Evolutionary conservation across 1,284 basidiomycete genomes (phyloP), one percentile per base, ranked within the genome.

Genomic region (Pisolithus thermaeus): DNA sequence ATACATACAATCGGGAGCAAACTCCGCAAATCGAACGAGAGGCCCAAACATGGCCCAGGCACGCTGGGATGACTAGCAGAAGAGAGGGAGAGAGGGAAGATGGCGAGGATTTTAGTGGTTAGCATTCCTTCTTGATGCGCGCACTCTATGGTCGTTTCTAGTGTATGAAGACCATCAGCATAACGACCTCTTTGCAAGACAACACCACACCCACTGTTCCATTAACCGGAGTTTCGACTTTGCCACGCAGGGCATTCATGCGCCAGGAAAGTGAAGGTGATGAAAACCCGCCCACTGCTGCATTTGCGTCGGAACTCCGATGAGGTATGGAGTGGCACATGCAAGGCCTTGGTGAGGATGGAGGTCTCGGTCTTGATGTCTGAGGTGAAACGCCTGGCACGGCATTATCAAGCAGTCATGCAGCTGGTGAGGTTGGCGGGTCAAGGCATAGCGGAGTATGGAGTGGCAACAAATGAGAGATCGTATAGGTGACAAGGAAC

Each of bases 331-430:
- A 92, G 64, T 74, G 73, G n/a, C 76, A 97, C 43, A 82, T 97
- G n/a, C n/a, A n/a, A n/a, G n/a, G 11, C n/a, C n/a, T n/a, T n/a
- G n/a, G n/a, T n/a, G n/a, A n/a, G n/a, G n/a, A n/a, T n/a, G n/a
- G n/a, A n/a, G n/a, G n/a, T n/a, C n/a, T n/a, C n/a, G n/a, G n/a
- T n/a, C n/a, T n/a, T 89, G 12, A 82, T 92, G 92, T 99, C 45
- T 83, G 95, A 39, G 96, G 97, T 97, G 92, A 90, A 92, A 64
- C 74, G n/a, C 76, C n/a, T n/a, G n/a, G n/a, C n/a, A n/a, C n/a
- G n/a, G n/a, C n/a, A n/a, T n/a, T n/a, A 69, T 63, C 11, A n/a
- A n/a, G n/a, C n/a, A n/a, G n/a, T n/a, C n/a, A n/a, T n/a, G n/a
- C n/a, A n/a, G n/a, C n/a, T n/a, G n/a, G n/a, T n/a, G n/a, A n/a